Conservation (phyloP, 768 basidiomycete genomes). For the Lentinula detonsa region DNA sequence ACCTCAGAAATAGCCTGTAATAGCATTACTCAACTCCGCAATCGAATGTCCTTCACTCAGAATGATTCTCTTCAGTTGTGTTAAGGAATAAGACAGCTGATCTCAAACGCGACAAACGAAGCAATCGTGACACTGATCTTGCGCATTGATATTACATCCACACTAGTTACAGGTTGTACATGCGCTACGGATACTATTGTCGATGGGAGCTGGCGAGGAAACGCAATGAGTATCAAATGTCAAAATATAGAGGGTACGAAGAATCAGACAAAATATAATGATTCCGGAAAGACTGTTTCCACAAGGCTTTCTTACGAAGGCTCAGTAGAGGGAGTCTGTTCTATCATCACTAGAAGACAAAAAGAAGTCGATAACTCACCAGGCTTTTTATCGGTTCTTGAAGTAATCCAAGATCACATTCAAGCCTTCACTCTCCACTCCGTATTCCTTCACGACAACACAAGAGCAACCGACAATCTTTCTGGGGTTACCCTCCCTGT, state of each 20-base stretch:
- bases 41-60: no score
- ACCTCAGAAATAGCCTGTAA: no score
- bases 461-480: constrained; percentile 92
- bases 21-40: no score
- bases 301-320: constrained; percentile 43
- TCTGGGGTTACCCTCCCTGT: constrained; percentile 96
- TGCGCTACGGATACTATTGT: neutral
- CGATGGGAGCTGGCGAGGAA: neutral
- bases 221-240: neutral
- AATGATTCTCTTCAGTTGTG: no score
- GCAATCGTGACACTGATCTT: no score
- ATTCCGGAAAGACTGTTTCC: constrained; percentile 83
- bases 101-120: no score
- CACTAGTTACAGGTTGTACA: neutral
- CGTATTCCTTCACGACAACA: constrained; percentile 98
- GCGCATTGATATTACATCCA: neutral
- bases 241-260: neutral
- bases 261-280: constrained; percentile 45
- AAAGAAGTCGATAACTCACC: constrained; percentile 5
- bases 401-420: constrained; percentile 94
- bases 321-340: constrained; percentile 93
- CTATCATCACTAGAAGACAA: constrained; percentile 56
- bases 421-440: constrained; percentile 89
- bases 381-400: constrained; percentile 73
- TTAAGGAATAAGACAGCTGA: no score